These are phyloP conservation scores for Xylaria acuta DNA, from an alignment of 495 filamentous ascomycete genomes.

Conservation along the genomic window DNA sequence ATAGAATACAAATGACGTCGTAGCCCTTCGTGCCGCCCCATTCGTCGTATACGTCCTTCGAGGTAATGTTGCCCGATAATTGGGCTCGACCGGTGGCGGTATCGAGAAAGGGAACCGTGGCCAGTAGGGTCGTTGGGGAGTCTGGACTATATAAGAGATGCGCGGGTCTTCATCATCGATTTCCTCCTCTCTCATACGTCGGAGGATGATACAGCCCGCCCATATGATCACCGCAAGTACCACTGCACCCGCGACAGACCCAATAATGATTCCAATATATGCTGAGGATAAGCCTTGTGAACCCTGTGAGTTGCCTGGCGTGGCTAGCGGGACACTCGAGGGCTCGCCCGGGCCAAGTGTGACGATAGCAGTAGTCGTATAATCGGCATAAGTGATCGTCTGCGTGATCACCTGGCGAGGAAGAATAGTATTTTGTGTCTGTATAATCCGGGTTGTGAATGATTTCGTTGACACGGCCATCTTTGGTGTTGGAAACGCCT, in stretches of 20 bases:
- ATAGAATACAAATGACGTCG: slow-evolving; percentile 6
- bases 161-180: slow-evolving; percentile 20
- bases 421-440: slow-evolving; percentile 6
- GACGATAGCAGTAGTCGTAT: slow-evolving; percentile 37
- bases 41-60: slow-evolving; percentile 29
- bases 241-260: slow-evolving; percentile 31
- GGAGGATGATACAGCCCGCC: slow-evolving; percentile 32
- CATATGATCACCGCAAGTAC: slow-evolving; percentile 37
- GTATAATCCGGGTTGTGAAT: neutral
- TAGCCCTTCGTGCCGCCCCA: slow-evolving; percentile 5
- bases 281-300: slow-evolving; percentile 29
- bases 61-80: slow-evolving; percentile 27
- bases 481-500: neutral
- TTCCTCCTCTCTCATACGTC: slow-evolving; percentile 27
- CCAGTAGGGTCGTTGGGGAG: slow-evolving; percentile 29
- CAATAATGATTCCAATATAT: slow-evolving; percentile 39
- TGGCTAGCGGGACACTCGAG: slow-evolving; percentile 26
- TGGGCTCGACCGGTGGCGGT: slow-evolving; percentile 31
- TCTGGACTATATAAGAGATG: neutral
- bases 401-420: slow-evolving; percentile 38
- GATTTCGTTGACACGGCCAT: slow-evolving; percentile 7
- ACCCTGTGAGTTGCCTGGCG: slow-evolving; percentile 29
- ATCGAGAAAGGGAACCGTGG: slow-evolving; percentile 36
- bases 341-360: slow-evolving; percentile 35
- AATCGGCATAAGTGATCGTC: slow-evolving; percentile 36